Evolutionary conservation across 306 rosid genomes (phyloP), one percentile per base, ranked within the genome.

Genomic region (Pterocarpus macrocarpus): DNA sequence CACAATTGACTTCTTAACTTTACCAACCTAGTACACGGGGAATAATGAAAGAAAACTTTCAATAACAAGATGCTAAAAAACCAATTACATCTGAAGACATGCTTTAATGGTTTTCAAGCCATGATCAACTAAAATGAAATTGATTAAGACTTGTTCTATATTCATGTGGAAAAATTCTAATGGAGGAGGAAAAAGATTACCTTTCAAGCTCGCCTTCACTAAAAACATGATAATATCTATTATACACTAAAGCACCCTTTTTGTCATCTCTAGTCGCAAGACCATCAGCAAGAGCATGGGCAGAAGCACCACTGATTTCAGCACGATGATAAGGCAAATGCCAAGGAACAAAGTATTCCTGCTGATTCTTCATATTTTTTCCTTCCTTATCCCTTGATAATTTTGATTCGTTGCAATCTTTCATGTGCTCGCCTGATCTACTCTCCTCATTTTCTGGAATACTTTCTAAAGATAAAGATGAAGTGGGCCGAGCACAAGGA

Each of bases 311-410:
- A 61, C 92, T 85, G 34, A 90, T 81, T 87, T 95, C 98, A 10
- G 98, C 97, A n/a, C 97, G 97, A 82, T 95, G 98, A 88, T 91
- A 95, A 61, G 98, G 99, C 68, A 95, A 86, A 85, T 92, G 99
- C 99, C 99, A 93, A 56, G 98, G 98, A 71, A 95, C 92, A 78
- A 93, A 95, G 87, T 88, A 95, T 57, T 95, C 99, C 80, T 95
- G 98, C 32, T 90, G 96, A 79, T 86, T 87, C 56, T 86, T 84
- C 15, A 64, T 38, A 74, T 77, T 71, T 1, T 69, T 79, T n/a
- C 80, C 88, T 78, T 79, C 86, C 38, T 69, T 47, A 80, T 76
- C 76, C 67, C 50, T 64, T 6, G 33, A 43, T 41, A 38, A 14
- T 16, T 71, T 22, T 34, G 69, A 44, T 15, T 16, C 90, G 22